Conservation (phyloP, 495 filamentous ascomycete species). For the Daldinia childiae region DNA sequence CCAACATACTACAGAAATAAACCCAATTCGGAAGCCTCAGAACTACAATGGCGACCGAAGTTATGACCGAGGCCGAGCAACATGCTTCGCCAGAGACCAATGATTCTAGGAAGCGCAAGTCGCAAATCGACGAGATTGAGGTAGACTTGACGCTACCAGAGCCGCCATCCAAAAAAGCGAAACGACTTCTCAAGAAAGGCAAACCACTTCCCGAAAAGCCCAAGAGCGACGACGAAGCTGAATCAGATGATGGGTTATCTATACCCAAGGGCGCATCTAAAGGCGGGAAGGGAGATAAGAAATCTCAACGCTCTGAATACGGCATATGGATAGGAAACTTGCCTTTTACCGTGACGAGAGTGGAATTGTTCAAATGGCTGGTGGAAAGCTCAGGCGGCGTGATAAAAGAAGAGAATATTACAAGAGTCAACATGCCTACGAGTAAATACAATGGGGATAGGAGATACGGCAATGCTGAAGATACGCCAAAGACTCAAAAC, state of each 20-base stretch:
- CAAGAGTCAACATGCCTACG: constrained; percentile 81
- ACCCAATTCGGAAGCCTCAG: neutral
- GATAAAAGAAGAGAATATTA: constrained; percentile 76
- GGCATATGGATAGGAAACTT: constrained; percentile 98
- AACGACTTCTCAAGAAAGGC: constrained; percentile 81
- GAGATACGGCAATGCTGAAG: constrained; percentile 57
- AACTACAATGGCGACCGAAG: constrained; percentile 22
- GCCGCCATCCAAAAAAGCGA: constrained; percentile 90
- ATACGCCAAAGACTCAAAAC: constrained; percentile 57
- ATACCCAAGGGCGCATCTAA: constrained; percentile 46
- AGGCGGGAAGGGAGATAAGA: constrained; percentile 50
- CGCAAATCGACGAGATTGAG: constrained; percentile 77
- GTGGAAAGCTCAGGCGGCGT: constrained; percentile 68
- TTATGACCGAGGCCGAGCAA: constrained; percentile 16
- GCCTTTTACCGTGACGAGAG: constrained; percentile 76
- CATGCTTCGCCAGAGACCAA: neutral
- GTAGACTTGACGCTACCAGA: constrained; percentile 88
- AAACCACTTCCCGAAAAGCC: constrained; percentile 59
- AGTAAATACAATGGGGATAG: constrained; percentile 47
- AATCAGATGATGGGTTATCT: constrained; percentile 46
- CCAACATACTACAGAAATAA: neutral
- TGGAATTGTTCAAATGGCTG: constrained; percentile 78
- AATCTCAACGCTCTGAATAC: constrained; percentile 74
- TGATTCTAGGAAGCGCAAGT: constrained; percentile 73
- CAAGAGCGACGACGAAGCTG: constrained; percentile 55